These are phyloP conservation scores for Xylariales sp. DNA, from an alignment of 2,329 filamentous ascomycete species.

Conservation along the genomic window DNA sequence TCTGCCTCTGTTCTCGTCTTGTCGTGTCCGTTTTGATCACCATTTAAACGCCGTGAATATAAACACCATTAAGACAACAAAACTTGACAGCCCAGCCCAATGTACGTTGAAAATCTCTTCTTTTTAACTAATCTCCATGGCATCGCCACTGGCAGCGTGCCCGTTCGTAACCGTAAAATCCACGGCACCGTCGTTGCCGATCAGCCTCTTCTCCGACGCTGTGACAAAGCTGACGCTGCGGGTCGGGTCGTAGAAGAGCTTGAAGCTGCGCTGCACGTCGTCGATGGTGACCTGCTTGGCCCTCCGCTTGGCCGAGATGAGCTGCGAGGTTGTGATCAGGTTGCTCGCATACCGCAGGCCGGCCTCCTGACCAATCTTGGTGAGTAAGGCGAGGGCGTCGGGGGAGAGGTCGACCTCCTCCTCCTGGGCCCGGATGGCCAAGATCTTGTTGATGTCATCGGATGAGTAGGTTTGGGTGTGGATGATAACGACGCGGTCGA, in stretches of 20 bases:
- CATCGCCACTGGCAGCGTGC: conserved; percentile 31
- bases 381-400: conserved; percentile 86
- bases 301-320: conserved; percentile 80
- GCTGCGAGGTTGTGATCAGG: conserved; percentile 89
- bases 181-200: conserved; percentile 79
- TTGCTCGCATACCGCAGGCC: conserved; percentile 96
- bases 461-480: conserved; percentile 80
- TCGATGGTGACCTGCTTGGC: conserved; percentile 78
- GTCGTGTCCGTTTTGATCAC: conserved; percentile 17
- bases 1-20: conserved; percentile 13
- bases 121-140: conserved; percentile 27
- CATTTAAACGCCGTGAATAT: conserved; percentile 20
- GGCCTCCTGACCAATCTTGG: conserved; percentile 91
- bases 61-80: conserved; percentile 8
- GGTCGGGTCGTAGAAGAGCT: conserved; percentile 85
- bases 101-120: not conserved
- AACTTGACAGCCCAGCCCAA: not conserved
- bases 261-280: conserved; percentile 91
- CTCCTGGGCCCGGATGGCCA: conserved; percentile 88
- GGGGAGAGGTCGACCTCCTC: conserved; percentile 91
- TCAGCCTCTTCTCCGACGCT: conserved; percentile 88
- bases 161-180: conserved; percentile 58
- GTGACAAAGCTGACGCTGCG: conserved; percentile 87
- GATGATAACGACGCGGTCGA: conserved; percentile 94
- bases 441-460: conserved; percentile 88